Evolutionary conservation across 768 basidiomycete species (phyloP).

Genomic region (Cytidiella melzeri): DNA sequence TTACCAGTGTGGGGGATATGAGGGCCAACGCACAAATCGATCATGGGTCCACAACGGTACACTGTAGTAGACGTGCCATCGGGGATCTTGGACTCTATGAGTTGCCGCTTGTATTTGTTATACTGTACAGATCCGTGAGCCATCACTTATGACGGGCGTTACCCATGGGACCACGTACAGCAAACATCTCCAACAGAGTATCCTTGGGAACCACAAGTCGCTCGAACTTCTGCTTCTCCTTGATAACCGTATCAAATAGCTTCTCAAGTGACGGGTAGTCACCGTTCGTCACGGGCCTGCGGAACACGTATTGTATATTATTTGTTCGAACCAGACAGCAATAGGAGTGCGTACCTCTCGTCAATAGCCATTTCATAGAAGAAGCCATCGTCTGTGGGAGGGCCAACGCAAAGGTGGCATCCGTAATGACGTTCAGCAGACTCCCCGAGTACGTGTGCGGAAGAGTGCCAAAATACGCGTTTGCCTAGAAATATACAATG

Average conservation of each 20-base stretch:
- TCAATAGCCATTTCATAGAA: conserved; percentile 98
- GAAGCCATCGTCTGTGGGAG: conserved; percentile 96
- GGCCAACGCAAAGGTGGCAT: conserved; percentile 94
- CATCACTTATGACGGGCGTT: too few relatives aligned
- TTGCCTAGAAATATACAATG: conserved; percentile 51
- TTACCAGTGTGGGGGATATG: conserved; percentile 97
- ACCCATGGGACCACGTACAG: too few relatives aligned
- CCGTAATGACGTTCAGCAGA: conserved; percentile 95
- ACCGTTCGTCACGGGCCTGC: conserved; percentile 65
- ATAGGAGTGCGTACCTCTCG: conserved; percentile 46
- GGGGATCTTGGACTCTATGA: conserved; percentile 92
- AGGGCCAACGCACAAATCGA: conserved; percentile 94
- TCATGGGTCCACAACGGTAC: conserved; percentile 97
- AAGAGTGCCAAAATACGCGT: conserved; percentile 99
- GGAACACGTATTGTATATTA: neutral
- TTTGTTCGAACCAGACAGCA: neutral
- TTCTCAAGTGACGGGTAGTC: conserved; percentile 92
- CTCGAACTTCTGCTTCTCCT: conserved; percentile 97
- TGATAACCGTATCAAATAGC: conserved; percentile 78
- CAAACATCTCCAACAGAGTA: conserved; percentile 94
- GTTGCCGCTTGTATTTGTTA: conserved; percentile 96
- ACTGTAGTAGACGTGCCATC: conserved; percentile 97
- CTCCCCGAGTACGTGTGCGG: conserved; percentile 96
- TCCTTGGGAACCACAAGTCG: conserved; percentile 91
- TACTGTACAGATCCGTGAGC: too few relatives aligned